These are phyloP conservation scores for Diospyros lotus DNA, from an alignment of 148 eudicot genomes.

Conservation along the genomic window DNA sequence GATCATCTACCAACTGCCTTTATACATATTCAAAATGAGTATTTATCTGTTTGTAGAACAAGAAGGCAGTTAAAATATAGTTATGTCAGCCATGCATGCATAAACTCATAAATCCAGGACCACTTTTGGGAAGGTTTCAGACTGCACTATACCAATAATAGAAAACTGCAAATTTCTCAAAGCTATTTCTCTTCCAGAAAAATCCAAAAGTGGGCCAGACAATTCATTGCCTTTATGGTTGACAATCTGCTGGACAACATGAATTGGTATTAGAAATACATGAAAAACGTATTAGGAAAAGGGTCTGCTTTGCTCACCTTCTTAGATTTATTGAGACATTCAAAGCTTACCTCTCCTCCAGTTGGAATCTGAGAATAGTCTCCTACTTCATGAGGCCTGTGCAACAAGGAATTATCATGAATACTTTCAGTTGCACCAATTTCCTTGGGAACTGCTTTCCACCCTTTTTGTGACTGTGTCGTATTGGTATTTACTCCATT, in stretches of 20 bases:
- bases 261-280: neutral
- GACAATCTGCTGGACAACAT: conserved; percentile 9
- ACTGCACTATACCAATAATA: conserved; percentile 7
- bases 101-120: neutral
- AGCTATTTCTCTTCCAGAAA: conserved; percentile 9
- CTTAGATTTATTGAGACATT: conserved; percentile 12
- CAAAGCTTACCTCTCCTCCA: conserved; percentile 12
- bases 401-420: conserved; percentile 10
- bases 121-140: conserved; percentile 1
- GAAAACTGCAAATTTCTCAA: conserved; percentile 10
- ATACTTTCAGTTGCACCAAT: neutral
- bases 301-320: conserved; percentile 2
- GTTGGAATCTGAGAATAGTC: conserved; percentile 10
- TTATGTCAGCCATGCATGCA: neutral
- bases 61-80: neutral
- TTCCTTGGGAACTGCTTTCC: neutral
- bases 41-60: neutral
- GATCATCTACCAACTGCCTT: neutral
- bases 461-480: conserved; percentile 3
- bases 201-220: conserved; percentile 3
- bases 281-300: neutral
- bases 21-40: neutral
- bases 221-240: conserved; percentile 10
- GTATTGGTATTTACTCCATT: neutral
- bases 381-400: conserved; percentile 4